These are phyloP conservation scores for Gamarada debralockiae DNA, from an alignment of 495 filamentous ascomycete species.

Conservation along the genomic window DNA sequence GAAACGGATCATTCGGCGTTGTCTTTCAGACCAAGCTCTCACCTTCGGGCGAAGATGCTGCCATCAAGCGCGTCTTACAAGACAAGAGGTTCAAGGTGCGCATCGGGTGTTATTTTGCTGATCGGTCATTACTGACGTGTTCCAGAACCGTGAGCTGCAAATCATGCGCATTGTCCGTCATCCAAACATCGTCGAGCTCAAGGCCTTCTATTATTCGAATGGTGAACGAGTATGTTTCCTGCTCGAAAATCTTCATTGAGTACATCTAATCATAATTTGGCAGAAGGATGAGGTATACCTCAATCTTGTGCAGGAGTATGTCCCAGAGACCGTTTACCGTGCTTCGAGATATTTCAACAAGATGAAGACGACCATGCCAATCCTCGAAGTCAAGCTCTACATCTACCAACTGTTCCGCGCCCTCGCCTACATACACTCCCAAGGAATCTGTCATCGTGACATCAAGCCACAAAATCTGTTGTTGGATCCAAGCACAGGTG, in stretches of 20 bases:
- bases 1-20: slow-evolving; percentile 97
- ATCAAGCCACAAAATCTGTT: slow-evolving; percentile 99
- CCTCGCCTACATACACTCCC: slow-evolving; percentile 97
- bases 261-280: slow-evolving; percentile 19
- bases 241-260: not conserved
- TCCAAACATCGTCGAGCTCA: slow-evolving; percentile 97
- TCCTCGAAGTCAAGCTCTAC: slow-evolving; percentile 97
- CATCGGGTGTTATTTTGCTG: not conserved
- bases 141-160: slow-evolving; percentile 94
- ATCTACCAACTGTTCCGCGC: slow-evolving; percentile 99
- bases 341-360: slow-evolving; percentile 99
- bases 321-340: slow-evolving; percentile 96
- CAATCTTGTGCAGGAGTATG: slow-evolving; percentile 96
- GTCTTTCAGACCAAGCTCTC: slow-evolving; percentile 99
- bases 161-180: slow-evolving; percentile 99
- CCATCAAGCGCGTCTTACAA: slow-evolving; percentile 97
- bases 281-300: slow-evolving; percentile 99
- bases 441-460: slow-evolving; percentile 98
- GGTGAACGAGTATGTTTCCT: slow-evolving; percentile 79
- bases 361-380: slow-evolving; percentile 99
- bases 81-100: slow-evolving; percentile 98
- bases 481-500: slow-evolving; percentile 81
- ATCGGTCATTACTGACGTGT: slow-evolving; percentile 26
- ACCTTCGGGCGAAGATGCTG: slow-evolving; percentile 93
- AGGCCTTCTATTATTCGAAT: slow-evolving; percentile 99